Base-by-base conservation (phyloP, 2,329 filamentous ascomycete species). In the Colletotrichum viniferum region DNA sequence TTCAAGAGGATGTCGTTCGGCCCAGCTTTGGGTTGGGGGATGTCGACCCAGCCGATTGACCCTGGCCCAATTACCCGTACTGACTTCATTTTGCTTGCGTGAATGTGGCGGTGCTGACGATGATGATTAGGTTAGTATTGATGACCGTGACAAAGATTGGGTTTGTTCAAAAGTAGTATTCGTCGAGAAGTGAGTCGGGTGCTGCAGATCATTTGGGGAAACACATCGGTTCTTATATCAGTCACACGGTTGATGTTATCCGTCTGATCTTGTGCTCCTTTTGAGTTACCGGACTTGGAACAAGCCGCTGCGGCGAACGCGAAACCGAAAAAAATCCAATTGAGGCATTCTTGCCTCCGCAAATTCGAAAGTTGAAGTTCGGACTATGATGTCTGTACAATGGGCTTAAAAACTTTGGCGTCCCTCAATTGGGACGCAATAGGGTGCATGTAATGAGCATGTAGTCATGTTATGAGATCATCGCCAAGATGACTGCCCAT, bases 161-260 rank as follows among this genome's bases (percentile, higher is more conserved):
- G n/a, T n/a, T n/a, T 7, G 18, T 2, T 21, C n/a, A 3, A 52
- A 52, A 21, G 43, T 52, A 0, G 43, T 52, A 4, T 52, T 21
- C 0, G n/a, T 21, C n/a, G 43, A 52, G 3, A 0, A 21, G 43
- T 3, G n/a, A 21, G 6, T 0, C 0, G 10, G 1, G 0, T 13
- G 21, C 0, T 13, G 43, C 43, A 52, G n/a, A 52, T 52, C 43
- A 52, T 4, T 52, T 52, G 43, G 43, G 1, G 43, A 52, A 52
- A 24, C 0, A 2, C n/a, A 0, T 21, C n/a, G 43, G 12, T 0
- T 21, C 6, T 21, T 52, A 13, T 52, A 52, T 21, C n/a, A 21
- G 2, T 52, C 43, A 13, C 10, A 52, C 43, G 43, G 43, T 24
- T 52, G 43, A 52, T 52, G n/a, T 52, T 52, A 52, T 52, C 43